Evolutionary conservation across 2,329 filamentous ascomycete species (phyloP), one percentile per base, ranked within the genome.

Genomic region (Hirsutella rhossiliensis): DNA sequence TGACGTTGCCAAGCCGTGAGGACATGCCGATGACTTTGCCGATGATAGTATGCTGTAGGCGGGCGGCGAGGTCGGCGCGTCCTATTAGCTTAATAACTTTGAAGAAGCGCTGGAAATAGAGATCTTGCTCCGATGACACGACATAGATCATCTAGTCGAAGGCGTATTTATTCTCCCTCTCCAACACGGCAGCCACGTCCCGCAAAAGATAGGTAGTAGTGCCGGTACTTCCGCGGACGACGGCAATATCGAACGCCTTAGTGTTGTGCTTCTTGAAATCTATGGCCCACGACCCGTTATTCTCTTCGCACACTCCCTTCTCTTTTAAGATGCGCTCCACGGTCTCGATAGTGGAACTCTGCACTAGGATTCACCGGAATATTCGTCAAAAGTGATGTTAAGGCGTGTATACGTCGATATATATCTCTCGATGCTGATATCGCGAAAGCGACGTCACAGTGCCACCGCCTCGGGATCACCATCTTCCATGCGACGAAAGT

Each of bases 181-280:
- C 78, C 18, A 77, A 58, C 28, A 77, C 78, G 5, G 78, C 78
- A 12, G 77, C 82, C 37, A 86, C 76, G 56, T 86, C 82, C 52
- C 82, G 74, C 27, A 82, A 80, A 31, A 85, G 67, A 59, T 86
- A 86, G 1, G 80, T 70, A 11, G 76, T 76, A 2, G 78, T 83
- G 31, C 82, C 82, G 47, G 55, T 56, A 5, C 79, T 76, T 56
- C 79, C 77, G 53, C 80, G 71, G 44, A 85, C 69, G 42, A 85
- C 71, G 1, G 78, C 23, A 27, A 27, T 6, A 7, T 27, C 23
- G 23, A 27, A 9, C 23, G 23, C 23, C 23, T 27, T 27, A 9
- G 23, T 9, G 23, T 27, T 27, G 23, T 27, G 23, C 23, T 27
- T 27, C 23, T 27, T 27, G 23, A 27, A 27, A 27, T 27, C 23